A percentile compares a stretch with the other conserved stretches of the same genome.
Conservation (phyloP, 108 stramenopile species). For the Cyclotella choctawhatcheeana region DNA sequence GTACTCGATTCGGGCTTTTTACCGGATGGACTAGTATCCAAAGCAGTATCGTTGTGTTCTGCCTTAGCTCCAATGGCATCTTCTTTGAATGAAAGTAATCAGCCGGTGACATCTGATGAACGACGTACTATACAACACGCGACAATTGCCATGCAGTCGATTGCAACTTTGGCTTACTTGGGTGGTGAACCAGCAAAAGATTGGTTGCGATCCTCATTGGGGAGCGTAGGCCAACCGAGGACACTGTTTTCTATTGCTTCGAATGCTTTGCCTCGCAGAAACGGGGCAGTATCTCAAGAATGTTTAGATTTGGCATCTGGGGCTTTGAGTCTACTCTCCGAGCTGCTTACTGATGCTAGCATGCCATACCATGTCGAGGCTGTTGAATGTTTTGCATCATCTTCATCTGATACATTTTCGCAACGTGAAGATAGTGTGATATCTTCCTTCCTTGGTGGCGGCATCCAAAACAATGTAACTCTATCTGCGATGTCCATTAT, state of each 20-base stretch:
- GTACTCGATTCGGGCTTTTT: conserved; percentile 37
- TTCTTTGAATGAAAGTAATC: conserved; percentile 24
- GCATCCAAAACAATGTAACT: conserved; percentile 23
- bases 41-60: conserved; percentile 24
- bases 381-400: conserved; percentile 19
- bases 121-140: conserved; percentile 22
- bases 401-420: conserved; percentile 10
- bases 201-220: conserved; percentile 31
- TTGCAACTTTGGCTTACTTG: conserved; percentile 39
- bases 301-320: conserved; percentile 25
- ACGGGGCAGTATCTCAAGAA: conserved; percentile 17
- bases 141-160: conserved; percentile 30
- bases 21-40: conserved; percentile 37
- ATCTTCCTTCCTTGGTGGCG: conserved; percentile 16
- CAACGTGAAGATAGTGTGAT: conserved; percentile 17
- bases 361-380: conserved; percentile 20
- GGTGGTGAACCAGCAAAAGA: conserved; percentile 32
- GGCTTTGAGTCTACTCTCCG: conserved; percentile 30
- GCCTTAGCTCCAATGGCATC: conserved; percentile 36
- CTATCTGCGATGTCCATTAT: conserved; percentile 38
- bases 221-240: conserved; percentile 5
- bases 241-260: conserved; percentile 36
- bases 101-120: conserved; percentile 30
- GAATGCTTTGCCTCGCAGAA: conserved; percentile 11
- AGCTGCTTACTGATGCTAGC: conserved; percentile 29